phyloP scores from a whole-genome alignment of 371 early-diverging fungal species.

The Rhizomucor pusillus region DNA sequence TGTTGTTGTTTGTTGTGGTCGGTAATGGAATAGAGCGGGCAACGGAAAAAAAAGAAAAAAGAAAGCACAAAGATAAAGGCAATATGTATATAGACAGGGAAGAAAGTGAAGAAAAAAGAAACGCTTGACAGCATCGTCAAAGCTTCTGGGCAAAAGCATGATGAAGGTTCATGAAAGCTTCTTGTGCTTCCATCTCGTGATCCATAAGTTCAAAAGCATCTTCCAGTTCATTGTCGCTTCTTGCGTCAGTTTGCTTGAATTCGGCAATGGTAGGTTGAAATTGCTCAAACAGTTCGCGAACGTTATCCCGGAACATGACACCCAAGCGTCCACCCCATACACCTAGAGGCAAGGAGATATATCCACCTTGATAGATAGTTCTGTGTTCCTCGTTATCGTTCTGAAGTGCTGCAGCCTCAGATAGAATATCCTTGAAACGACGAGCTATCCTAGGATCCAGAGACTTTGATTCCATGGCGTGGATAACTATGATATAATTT shows the following conservation, averaged over 20 bases:
- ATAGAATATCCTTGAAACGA: slow-evolving; percentile 26
- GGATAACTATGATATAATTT: slow-evolving; percentile 16
- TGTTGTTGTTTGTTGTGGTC: too few relatives aligned
- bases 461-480: slow-evolving; percentile 22
- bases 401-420: too few relatives aligned
- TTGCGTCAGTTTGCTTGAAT: not conserved
- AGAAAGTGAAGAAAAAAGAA: too few relatives aligned
- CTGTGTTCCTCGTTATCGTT: slow-evolving; percentile 1
- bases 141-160: slow-evolving; percentile 20
- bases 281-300: slow-evolving; percentile 23
- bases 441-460: slow-evolving; percentile 35
- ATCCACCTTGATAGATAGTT: slow-evolving; percentile 17
- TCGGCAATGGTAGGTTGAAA: slow-evolving; percentile 9
- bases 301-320: slow-evolving; percentile 41
- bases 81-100: too few relatives aligned
- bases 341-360: slow-evolving; percentile 43
- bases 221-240: slow-evolving; percentile 23
- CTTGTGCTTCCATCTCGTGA: slow-evolving; percentile 27
- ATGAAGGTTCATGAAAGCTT: slow-evolving; percentile 43
- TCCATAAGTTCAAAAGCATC: slow-evolving; percentile 23
- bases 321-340: slow-evolving; percentile 49
- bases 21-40: too few relatives aligned
- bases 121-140: too few relatives aligned
- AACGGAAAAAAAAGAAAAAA: too few relatives aligned
- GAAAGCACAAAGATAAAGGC: too few relatives aligned